Evolutionary conservation across 345 rosid genomes (phyloP).

Genomic region (Arabis hirsuta): DNA sequence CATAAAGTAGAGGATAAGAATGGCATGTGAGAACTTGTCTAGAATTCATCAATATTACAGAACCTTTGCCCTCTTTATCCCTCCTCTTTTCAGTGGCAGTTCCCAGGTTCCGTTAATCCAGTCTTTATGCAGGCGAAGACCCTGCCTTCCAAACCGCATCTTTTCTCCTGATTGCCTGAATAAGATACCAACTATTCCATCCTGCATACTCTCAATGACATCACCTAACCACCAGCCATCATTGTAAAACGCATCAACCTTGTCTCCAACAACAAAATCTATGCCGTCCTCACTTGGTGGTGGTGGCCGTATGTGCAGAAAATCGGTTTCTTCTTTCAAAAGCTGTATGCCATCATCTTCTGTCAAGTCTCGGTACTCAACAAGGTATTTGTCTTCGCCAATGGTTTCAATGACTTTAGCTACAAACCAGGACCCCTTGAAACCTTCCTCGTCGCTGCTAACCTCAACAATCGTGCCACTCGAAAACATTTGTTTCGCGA

Average conservation of each 20-base stretch:
- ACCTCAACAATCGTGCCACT: constrained; percentile 56
- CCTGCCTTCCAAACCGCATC: constrained; percentile 47
- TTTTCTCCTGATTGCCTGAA: constrained; percentile 55
- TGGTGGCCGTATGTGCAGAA: constrained; percentile 54
- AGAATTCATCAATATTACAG: constrained; percentile 25
- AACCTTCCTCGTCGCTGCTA: constrained; percentile 66
- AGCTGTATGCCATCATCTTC: constrained; percentile 54
- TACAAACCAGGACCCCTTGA: constrained; percentile 69
- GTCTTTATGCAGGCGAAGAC: constrained; percentile 66
- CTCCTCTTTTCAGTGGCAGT: constrained; percentile 31
- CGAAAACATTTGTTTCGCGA: constrained; percentile 32
- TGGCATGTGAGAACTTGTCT: constrained; percentile 1
- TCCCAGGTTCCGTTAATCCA: constrained; percentile 66
- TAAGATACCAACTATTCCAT: constrained; percentile 45
- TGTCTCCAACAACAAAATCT: constrained; percentile 49
- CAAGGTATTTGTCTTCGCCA: constrained; percentile 47
- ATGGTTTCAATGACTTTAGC: constrained; percentile 51
- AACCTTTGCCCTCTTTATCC: constrained; percentile 35
- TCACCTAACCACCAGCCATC: constrained; percentile 81
- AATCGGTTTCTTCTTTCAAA: constrained; percentile 53
- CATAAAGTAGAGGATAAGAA: not conserved
- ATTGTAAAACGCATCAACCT: constrained; percentile 64
- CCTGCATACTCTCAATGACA: constrained; percentile 41
- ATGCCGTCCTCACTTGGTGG: constrained; percentile 45
- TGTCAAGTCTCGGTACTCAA: constrained; percentile 57